Evolutionary conservation across 352 stramenopile genomes (phyloP), one percentile per base, ranked within the genome.

Genomic region (Blastocystis sp.): DNA sequence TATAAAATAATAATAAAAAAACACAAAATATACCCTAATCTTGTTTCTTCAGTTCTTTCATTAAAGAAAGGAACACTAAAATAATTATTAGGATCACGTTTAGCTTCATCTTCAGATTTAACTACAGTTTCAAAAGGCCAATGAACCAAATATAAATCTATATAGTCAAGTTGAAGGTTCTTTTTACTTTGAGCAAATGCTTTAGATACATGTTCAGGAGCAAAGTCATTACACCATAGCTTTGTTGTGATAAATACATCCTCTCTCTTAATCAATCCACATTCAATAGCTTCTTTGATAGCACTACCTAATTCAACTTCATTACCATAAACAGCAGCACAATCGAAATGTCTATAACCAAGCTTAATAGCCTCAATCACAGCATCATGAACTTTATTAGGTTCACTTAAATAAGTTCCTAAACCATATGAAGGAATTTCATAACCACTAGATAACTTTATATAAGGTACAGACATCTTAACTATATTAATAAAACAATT

Each of bases 231-330:
- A 56, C 73, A 73, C 43, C 75, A 81, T 24, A 88, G 62, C 57
- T 88, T 88, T 23, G 70, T 79, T 18, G 79, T 84, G 24, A 88
- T 58, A 33, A 77, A 88, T 0, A 85, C 47, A 47, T 88, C 80
- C 33, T 78, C 67, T 42, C 80, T 69, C 19, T 56, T 72, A 10
- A 80, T 71, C 33, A 81, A 34, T 2, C 77, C 78, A 28, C 76
- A 49, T n/a, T 70, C 57, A 40, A 78, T 68, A 25, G 55, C 45
- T 39, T 75, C 47, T 6, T 49, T 47, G 25, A 79, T 68, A 9
- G 58, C 75, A 47, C 70, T 45, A 24, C 77, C 77, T 6, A 84
- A 65, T 25, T 69, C 66, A 7, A 40, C 10, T 55, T 82, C 73
- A 58, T 84, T 84, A 0, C 65, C 66, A 47, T 82, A 46, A 33